phyloP scores from a whole-genome alignment of 371 early-diverging fungal genomes.

The Blakeslea trispora region DNA sequence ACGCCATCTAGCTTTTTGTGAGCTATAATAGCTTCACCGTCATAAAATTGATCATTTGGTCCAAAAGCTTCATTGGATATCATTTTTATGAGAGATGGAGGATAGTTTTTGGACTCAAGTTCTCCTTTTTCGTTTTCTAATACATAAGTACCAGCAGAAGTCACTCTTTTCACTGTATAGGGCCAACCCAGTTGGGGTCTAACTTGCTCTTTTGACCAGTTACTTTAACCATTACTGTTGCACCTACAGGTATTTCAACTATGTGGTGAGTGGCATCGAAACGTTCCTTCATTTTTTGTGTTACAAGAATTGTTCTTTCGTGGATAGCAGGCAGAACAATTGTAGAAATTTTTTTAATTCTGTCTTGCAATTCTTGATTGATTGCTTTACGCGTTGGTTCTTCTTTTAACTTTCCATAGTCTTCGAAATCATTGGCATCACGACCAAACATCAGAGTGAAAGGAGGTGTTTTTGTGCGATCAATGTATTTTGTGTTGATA shows the following conservation, averaged over 20 bases:
- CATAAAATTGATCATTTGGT: constrained; percentile 3
- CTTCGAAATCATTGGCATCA: constrained; percentile 10
- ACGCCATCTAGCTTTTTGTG: not conserved
- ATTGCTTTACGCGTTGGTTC: not conserved
- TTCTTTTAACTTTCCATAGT: constrained; percentile 4
- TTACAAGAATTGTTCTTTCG: not conserved
- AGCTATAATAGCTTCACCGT: constrained; percentile 1
- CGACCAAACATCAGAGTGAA: constrained; percentile 18
- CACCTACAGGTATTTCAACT: not conserved
- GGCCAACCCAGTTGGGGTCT: not conserved
- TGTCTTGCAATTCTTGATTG: not conserved
- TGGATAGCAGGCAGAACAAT: not conserved
- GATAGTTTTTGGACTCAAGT: not conserved
- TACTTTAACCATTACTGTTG: not conserved
- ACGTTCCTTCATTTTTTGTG: not conserved
- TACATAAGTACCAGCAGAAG: not conserved
- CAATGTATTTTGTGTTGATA: constrained; percentile 10
- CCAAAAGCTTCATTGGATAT: constrained; percentile 15
- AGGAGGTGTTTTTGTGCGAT: not conserved
- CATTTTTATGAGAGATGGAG: not conserved
- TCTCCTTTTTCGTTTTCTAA: not conserved
- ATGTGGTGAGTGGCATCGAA: not conserved
- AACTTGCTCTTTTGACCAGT: not conserved
- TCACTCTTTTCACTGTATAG: not conserved
- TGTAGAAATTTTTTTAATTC: not conserved